Conservation (phyloP, 2,329 filamentous ascomycete genomes). For the Colletotrichum eremochloae region DNA sequence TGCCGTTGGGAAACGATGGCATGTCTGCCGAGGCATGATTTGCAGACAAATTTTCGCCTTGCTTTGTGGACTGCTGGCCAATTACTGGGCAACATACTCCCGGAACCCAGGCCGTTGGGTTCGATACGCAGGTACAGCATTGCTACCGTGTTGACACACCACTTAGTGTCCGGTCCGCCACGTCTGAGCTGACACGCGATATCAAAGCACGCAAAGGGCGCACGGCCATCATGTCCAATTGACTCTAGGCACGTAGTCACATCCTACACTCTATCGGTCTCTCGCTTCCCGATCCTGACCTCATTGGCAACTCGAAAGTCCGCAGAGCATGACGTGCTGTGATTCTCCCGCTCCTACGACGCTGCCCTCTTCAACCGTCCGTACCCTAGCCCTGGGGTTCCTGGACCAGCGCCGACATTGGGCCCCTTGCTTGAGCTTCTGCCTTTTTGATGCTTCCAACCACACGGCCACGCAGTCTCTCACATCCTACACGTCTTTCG, state of each 20-base stretch:
- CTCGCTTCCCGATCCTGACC: conserved; percentile 1
- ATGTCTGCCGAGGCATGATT: not conserved
- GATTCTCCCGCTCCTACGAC: conserved; percentile 12
- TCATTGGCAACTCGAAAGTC: not conserved
- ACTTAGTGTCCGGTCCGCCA: not conserved
- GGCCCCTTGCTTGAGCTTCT: not conserved
- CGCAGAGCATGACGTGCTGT: conserved; percentile 28
- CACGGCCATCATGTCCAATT: conserved; percentile 7
- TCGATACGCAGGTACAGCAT: no score
- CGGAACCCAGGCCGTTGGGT: no score
- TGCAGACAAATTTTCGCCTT: not conserved
- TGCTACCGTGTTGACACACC: not conserved
- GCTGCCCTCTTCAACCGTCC: not conserved
- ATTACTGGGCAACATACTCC: not conserved
- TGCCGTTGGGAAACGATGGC: not conserved
- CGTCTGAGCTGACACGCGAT: conserved; percentile 10
- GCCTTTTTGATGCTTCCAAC: not conserved
- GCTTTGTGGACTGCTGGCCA: not conserved
- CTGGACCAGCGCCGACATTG: conserved; percentile 3
- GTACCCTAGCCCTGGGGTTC: not conserved
- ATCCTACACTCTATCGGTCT: not conserved
- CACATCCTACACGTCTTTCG: not conserved
- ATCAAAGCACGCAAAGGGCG: not conserved
- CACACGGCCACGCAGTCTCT: conserved; percentile 13
- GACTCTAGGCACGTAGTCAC: conserved; percentile 5